A percentile compares a stretch with the other conserved stretches of the same genome.
Conservation (phyloP, 179 eudicot genomes). For the Vitellaria paradoxa region DNA sequence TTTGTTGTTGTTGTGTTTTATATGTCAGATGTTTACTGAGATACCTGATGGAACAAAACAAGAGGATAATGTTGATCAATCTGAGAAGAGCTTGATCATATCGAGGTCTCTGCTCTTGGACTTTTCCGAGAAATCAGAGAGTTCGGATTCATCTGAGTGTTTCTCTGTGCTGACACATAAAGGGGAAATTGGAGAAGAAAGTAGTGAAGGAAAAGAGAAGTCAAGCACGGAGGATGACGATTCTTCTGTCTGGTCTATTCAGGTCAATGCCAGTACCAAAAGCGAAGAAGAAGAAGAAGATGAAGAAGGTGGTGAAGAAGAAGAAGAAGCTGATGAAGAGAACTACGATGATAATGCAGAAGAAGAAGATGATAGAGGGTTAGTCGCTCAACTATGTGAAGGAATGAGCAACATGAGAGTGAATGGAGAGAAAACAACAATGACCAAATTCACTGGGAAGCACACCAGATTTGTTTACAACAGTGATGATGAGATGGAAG, state of each 20-base stretch:
- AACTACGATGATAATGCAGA: conserved; percentile 24
- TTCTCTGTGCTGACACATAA: conserved; percentile 45
- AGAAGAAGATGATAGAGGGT: conserved; percentile 18
- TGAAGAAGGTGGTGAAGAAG: not conserved
- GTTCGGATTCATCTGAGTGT: conserved; percentile 42
- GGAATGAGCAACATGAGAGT: conserved; percentile 56
- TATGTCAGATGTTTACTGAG: conserved; percentile 18
- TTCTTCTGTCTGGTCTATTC: conserved; percentile 76
- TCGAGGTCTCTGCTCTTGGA: conserved; percentile 73
- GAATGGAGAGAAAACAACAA: conserved; percentile 16
- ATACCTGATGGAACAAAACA: conserved; percentile 28
- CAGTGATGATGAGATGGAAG: conserved; percentile 70
- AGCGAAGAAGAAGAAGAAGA: conserved; percentile 47
- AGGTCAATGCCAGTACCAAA: conserved; percentile 68
- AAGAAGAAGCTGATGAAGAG: conserved; percentile 13
- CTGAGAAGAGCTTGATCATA: conserved; percentile 40
- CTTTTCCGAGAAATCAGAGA: conserved; percentile 64
- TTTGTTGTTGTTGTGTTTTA: not conserved
- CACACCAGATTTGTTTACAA: conserved; percentile 67
- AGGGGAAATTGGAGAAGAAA: conserved; percentile 16
- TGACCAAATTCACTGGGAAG: conserved; percentile 42
- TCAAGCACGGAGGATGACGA: conserved; percentile 40
- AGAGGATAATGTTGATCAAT: conserved; percentile 21
- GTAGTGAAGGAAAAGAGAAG: conserved; percentile 22
- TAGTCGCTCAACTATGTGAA: conserved; percentile 67